phyloP scores from a whole-genome alignment of 805 yeast species.

The Candida insectalens region DNA sequence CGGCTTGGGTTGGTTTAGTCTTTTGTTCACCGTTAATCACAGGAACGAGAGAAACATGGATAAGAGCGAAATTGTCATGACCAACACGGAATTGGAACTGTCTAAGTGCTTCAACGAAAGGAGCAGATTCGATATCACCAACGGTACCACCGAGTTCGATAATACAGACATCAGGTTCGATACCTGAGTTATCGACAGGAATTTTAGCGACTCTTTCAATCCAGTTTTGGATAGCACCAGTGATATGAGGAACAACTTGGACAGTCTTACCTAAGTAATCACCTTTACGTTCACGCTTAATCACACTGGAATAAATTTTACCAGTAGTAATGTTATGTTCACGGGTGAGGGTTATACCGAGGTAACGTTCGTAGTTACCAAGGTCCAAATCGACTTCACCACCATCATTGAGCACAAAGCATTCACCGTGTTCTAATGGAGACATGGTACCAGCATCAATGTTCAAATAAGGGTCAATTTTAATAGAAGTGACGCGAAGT shows the following conservation, averaged over 20 bases:
- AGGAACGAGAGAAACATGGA: conserved; percentile 95
- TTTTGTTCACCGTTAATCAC: conserved; percentile 98
- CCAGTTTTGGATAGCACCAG: conserved; percentile 98
- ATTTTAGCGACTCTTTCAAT: conserved; percentile 83
- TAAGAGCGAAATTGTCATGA: conserved; percentile 71
- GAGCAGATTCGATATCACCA: conserved; percentile 98
- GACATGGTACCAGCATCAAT: conserved; percentile 99
- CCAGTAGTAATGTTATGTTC: conserved; percentile 99
- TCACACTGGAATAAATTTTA: conserved; percentile 88
- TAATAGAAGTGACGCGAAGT: conserved; percentile 90
- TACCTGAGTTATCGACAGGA: conserved; percentile 85
- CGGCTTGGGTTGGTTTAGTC: conserved; percentile 99
- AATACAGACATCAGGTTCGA: conserved; percentile 92
- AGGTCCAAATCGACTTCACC: conserved; percentile 98
- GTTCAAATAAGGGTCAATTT: conserved; percentile 98
- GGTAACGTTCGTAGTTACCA: conserved; percentile 96
- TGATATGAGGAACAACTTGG: conserved; percentile 96
- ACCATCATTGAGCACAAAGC: conserved; percentile 95
- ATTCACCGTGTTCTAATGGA: conserved; percentile 98
- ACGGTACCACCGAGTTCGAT: conserved; percentile 98
- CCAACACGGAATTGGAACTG: conserved; percentile 99
- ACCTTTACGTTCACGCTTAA: conserved; percentile 91
- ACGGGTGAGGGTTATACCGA: conserved; percentile 83
- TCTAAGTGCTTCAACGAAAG: conserved; percentile 97
- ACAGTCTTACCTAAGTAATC: conserved; percentile 99